Conservation (phyloP, 257 asterid species). For the Mitragyna speciosa region DNA sequence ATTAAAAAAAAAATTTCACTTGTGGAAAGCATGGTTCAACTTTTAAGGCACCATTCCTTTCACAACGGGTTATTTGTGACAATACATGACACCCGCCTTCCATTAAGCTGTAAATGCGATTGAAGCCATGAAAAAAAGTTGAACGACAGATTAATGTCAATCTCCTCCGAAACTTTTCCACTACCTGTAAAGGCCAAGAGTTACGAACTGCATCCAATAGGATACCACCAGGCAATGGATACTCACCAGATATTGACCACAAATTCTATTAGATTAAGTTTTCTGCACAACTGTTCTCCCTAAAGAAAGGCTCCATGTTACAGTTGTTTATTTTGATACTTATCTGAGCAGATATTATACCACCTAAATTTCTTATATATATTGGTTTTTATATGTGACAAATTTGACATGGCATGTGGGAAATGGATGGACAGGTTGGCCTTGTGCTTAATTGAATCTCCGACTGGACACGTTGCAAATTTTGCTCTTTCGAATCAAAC, state of each 20-base stretch:
- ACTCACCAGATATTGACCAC: constrained; percentile 21
- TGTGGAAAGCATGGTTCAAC: too few relatives aligned
- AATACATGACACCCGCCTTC: too few relatives aligned
- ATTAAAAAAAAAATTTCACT: too few relatives aligned
- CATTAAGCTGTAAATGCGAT: too few relatives aligned
- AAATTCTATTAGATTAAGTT: background rate
- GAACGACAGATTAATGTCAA: background rate
- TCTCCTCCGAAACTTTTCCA: background rate
- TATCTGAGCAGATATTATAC: background rate
- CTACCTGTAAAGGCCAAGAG: constrained; percentile 5
- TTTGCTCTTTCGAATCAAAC: background rate
- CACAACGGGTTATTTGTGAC: too few relatives aligned
- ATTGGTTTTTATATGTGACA: background rate
- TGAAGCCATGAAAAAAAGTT: background rate
- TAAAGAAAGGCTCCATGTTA: background rate
- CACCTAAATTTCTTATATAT: background rate
- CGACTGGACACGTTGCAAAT: background rate
- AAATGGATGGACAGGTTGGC: background rate
- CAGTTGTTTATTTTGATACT: background rate
- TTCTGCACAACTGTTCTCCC: background rate
- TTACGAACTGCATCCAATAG: constrained; percentile 25
- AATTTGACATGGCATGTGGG: constrained; percentile 13
- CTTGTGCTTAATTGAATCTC: background rate
- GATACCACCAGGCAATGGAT: constrained; percentile 19
- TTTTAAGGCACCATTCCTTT: too few relatives aligned